Conservation (phyloP, 345 rosid species). For the Eutrema heterophyllum region DNA sequence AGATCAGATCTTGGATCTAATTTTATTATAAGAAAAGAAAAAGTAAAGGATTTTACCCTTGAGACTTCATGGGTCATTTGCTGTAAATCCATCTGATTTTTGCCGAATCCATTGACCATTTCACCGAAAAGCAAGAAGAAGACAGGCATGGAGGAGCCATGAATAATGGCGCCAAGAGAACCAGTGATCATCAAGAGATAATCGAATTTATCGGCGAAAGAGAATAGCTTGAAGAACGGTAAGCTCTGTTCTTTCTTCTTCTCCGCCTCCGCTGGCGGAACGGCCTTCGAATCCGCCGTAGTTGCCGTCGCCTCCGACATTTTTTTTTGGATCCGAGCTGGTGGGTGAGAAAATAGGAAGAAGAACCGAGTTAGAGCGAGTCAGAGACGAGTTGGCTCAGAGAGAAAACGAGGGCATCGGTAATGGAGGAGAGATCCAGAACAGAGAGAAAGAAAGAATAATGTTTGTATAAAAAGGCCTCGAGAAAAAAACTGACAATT, state of each 20-base stretch:
- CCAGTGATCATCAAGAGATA: slow-evolving; percentile 72
- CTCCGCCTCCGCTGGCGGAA: slow-evolving; percentile 63
- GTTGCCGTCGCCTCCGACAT: slow-evolving; percentile 60
- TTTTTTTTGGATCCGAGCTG: not conserved
- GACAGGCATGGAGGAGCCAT: slow-evolving; percentile 97
- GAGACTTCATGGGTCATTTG: slow-evolving; percentile 95
- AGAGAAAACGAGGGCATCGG: slow-evolving; percentile 12
- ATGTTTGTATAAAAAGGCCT: slow-evolving; percentile 19
- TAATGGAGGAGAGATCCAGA: slow-evolving; percentile 16
- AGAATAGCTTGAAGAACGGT: slow-evolving; percentile 88
- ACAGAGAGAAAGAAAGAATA: slow-evolving; percentile 10
- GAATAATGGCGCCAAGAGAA: slow-evolving; percentile 80
- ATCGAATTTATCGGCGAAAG: slow-evolving; percentile 91
- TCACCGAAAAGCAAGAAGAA: slow-evolving; percentile 93
- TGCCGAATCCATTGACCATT: slow-evolving; percentile 98
- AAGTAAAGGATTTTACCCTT: slow-evolving; percentile 39
- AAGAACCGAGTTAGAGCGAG: slow-evolving; percentile 7
- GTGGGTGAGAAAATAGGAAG: not conserved
- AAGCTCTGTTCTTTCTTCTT: slow-evolving; percentile 95
- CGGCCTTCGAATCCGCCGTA: slow-evolving; percentile 40
- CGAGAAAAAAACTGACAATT: slow-evolving; percentile 29
- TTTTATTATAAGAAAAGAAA: not conserved
- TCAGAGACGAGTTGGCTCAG: slow-evolving; percentile 17
- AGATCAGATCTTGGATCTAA: slow-evolving; percentile 49
- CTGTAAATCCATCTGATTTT: slow-evolving; percentile 83